These are phyloP conservation scores for Tylopilus felleus DNA, from an alignment of 768 basidiomycete species.

Conservation along the genomic window DNA sequence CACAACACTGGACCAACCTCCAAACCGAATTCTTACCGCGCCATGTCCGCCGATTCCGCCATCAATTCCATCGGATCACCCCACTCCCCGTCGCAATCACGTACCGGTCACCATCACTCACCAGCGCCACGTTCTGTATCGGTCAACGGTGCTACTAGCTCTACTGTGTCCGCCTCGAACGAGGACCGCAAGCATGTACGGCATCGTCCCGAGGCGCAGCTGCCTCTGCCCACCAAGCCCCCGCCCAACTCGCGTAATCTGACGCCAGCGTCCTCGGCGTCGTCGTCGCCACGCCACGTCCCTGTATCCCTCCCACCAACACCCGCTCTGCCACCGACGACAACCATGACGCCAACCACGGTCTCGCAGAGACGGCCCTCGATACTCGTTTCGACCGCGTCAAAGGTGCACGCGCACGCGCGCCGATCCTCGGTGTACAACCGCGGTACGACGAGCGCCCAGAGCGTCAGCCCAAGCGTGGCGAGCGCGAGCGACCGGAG, in stretches of 20 bases:
- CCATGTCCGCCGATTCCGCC: slow-evolving; percentile 25
- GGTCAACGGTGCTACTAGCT: slow-evolving; percentile 5
- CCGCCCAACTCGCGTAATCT: slow-evolving; percentile 43
- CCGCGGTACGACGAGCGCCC: slow-evolving; percentile 34
- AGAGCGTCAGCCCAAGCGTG: slow-evolving; percentile 33
- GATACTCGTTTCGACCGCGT: slow-evolving; percentile 37
- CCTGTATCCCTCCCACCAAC: slow-evolving; percentile 33
- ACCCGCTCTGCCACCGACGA: slow-evolving; percentile 28
- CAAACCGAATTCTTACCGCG: slow-evolving; percentile 25
- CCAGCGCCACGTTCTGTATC: slow-evolving; percentile 17
- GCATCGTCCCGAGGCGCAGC: slow-evolving; percentile 16
- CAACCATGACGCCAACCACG: slow-evolving; percentile 45
- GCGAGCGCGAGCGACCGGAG: slow-evolving; percentile 44
- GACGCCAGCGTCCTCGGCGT: slow-evolving; percentile 56
- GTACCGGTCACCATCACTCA: slow-evolving; percentile 7
- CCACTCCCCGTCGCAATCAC: slow-evolving; percentile 26
- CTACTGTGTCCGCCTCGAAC: slow-evolving; percentile 26
- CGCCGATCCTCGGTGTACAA: slow-evolving; percentile 41
- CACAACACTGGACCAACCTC: slow-evolving; percentile 13
- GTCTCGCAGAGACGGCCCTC: slow-evolving; percentile 41
- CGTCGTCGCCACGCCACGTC: slow-evolving; percentile 53
- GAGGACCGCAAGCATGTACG: slow-evolving; percentile 25
- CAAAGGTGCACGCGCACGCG: slow-evolving; percentile 25
- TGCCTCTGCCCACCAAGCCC: slow-evolving; percentile 21
- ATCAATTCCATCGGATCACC: slow-evolving; percentile 9